Evolutionary conservation across 2,329 filamentous ascomycete species (phyloP), one percentile per base, ranked within the genome.

Genomic region (Mycogone perniciosa): DNA sequence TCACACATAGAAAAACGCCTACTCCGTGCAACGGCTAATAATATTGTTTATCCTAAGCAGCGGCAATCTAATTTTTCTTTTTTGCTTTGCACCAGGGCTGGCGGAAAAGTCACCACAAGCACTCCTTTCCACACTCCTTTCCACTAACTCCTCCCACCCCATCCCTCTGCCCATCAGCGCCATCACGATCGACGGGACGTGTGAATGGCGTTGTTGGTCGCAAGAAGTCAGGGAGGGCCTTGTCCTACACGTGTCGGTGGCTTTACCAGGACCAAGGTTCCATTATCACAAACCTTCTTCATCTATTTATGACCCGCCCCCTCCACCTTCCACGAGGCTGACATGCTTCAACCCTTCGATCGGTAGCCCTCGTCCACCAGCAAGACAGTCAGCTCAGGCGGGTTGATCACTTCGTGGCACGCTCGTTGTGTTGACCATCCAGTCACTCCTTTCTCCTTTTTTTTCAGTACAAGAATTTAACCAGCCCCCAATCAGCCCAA

Each of bases 121-220:
- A 38, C n/a, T 38, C 35, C 35, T 38, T 40, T 27, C 10, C 33
- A 5, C 9, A 31, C 49, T 43, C 49, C 29, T 42, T 46, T 50
- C 46, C 13, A 11, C 10, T 37, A 31, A 13, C 35, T 30, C 44
- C 46, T n/a, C 9, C 30, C 29, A 13, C 46, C 31, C 41, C 40
- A 52, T 39, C 39, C 51, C 33, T 34, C 6, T 31, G 46, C 39
- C 45, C 37, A 37, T 20, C 20, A 20, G 20, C 20, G 20, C 20
- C 20, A 48, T 44, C 50, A 41, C 44, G 50, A 52, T 52, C 50
- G 50, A 41, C 50, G 42, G 30, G 44, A 52, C 34, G 35, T 33
- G 41, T 33, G 26, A 35, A 44, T 10, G 35, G 20, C 20, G 34
- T 44, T 39, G 40, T 37, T 48, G 42, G 41, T 31, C 35, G 39